Base-by-base conservation (phyloP, 495 filamentous ascomycete genomes). In the Clavariopsis aquatica region DNA sequence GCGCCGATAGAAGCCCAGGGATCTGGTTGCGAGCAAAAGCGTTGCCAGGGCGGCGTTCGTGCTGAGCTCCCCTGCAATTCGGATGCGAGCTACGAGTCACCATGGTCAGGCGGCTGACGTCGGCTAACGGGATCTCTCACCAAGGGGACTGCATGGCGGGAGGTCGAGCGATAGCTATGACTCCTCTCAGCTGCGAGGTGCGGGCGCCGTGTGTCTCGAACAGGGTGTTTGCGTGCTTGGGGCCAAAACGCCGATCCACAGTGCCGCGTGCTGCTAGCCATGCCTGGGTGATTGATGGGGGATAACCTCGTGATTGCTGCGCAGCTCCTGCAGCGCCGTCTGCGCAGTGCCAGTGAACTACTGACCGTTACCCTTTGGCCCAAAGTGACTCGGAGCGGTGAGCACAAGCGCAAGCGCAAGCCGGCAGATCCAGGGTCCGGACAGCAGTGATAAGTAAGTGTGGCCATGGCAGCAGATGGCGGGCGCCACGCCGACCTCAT, bases 301-400 rank as follows among this genome's bases (percentile, higher is more conserved):
- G n/a, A n/a, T n/a, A n/a, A n/a, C n/a, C n/a, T n/a, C n/a, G 51
- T 54, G 26, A 54, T 36, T 29, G 51, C 12, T 31, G 51, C 28
- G 51, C 26, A 54, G 51, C n/a, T 20, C 6, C 4, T 54, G 51
- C 51, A 54, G 51, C 51, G 51, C 22, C n/a, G 8, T 54, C 28
- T 54, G 51, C 51, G 34, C 20, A 51, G 26, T 49, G 47, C 7
- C 20, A 7, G 24, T 53, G 51, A 29, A 34, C 29, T 24, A 26
- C 51, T 24, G 51, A 36, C 51, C 6, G 51, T 8, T 17, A 7
- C 5, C 24, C 8, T 43, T n/a, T 43, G 45, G 45, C 19, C 7
- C 45, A 7, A n/a, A 51, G 61, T 57, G 53, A 64, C 61, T 64
- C 53, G 57, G 26, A 64, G 61, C 61, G 61, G 61, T 64, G 61